Percentiles rank a stretch among this genome's conserved stretches.
Conservation (phyloP, 1,284 basidiomycete species). For the Cutaneotrichosporon mucoides region DNA sequence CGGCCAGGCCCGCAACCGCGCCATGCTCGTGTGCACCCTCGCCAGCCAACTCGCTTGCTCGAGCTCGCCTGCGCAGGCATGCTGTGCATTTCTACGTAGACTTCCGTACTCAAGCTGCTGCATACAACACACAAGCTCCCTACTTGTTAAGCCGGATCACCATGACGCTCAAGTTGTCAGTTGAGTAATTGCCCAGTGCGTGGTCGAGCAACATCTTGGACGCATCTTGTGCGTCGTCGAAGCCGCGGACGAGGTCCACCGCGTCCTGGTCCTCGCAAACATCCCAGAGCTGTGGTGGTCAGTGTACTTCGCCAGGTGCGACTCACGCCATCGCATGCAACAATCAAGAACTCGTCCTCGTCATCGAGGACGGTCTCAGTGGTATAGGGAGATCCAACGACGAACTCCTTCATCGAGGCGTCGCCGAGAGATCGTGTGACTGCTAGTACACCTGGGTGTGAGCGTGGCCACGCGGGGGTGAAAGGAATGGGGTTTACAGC, state of each 20-base stretch:
- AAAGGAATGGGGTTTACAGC: too few relatives aligned
- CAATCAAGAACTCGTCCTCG: constrained; percentile 89
- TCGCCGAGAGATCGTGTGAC: constrained; percentile 96
- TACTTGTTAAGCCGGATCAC: constrained; percentile 9
- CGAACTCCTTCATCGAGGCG: constrained; percentile 98
- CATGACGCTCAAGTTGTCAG: constrained; percentile 22
- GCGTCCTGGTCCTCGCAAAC: constrained; percentile 89
- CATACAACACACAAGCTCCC: not conserved
- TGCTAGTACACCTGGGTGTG: constrained; percentile 67
- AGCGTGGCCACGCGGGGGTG: not conserved
- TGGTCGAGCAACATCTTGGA: constrained; percentile 74
- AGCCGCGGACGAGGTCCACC: constrained; percentile 73
- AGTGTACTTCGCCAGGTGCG: not conserved
- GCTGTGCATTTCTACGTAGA: constrained; percentile 3
- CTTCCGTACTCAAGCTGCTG: not conserved
- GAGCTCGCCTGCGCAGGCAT: not conserved
- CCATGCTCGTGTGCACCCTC: too few relatives aligned
- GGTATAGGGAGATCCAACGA: constrained; percentile 96
- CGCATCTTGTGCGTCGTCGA: constrained; percentile 77
- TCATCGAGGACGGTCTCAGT: constrained; percentile 89
- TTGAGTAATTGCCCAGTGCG: constrained; percentile 62
- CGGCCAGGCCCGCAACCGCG: too few relatives aligned
- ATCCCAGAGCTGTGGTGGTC: constrained; percentile 77
- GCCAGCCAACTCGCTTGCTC: too few relatives aligned
- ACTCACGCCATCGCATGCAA: constrained; percentile 96